Evolutionary conservation across 2,329 filamentous ascomycete species (phyloP).

Genomic region (Pseudocercospora eumusae): DNA sequence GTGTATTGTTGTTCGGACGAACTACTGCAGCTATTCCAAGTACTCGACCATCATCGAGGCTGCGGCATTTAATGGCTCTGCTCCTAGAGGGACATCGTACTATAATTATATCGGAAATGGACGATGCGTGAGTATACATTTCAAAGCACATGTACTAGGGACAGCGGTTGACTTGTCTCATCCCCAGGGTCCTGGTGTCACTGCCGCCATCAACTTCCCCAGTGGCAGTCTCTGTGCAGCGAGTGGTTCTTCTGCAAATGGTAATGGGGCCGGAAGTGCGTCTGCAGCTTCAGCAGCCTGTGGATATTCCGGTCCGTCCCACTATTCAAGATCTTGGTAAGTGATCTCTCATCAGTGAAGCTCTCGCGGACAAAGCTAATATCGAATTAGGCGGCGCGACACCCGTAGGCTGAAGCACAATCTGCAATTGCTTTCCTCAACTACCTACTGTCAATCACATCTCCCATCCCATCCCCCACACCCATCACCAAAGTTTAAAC

Average conservation of each 20-base stretch:
- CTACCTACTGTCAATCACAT: not conserved
- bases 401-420: not conserved
- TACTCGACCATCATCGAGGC: not conserved
- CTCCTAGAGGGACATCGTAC: not conserved
- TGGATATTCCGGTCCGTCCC: not conserved
- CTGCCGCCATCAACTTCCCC: not conserved
- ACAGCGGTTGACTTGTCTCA: not conserved
- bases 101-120: not conserved
- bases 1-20: not conserved
- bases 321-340: not conserved
- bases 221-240: not conserved
- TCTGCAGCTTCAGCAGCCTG: not conserved
- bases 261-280: not conserved
- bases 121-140: not conserved
- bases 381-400: not conserved
- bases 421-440: too few species aligned
- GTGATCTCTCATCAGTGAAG: not conserved
- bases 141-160: not conserved
- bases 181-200: not conserved
- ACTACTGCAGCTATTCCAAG: not conserved
- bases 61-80: not conserved
- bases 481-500: conserved; percentile 15
- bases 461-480: not conserved
- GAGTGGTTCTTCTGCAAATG: not conserved
- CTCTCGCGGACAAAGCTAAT: not conserved